Evolutionary conservation across 2,329 filamentous ascomycete genomes (phyloP), one percentile per base, ranked within the genome.

Genomic region (Monosporascus ibericus): DNA sequence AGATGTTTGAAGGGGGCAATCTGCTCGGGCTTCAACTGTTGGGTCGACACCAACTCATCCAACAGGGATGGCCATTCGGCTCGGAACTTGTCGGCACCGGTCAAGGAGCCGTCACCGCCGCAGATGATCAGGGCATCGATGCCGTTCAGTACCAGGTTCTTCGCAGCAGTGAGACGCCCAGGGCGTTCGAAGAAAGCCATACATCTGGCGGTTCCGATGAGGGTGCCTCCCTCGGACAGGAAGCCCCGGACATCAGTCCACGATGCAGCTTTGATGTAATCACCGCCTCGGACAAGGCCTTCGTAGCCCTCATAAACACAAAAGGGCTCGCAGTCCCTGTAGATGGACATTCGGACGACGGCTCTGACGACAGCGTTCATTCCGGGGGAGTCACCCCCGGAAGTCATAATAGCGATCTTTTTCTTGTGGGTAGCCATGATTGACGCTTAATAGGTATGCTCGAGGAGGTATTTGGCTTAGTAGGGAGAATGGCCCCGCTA

Each of bases 41-140:
- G 84, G 3, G 73, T 88, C 48, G 81, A 68, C 37, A 97, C 87
- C 56, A 99, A 81, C 75, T 99, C 94, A 49, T 89, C 77, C 54
- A 99, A 71, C 58, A 99, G 78, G 44, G 87, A 84, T 3, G 92
- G 90, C 94, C 94, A 99, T 69, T 99, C 94, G 48, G 82, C 77
- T 57, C 94, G 84, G 75, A 99, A 97, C 65, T 84, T 86, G 76
- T 99, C 94, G 51, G 94, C 94, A 67, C 94, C 94, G 11, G 94
- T 99, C 65, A 99, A 80, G 59, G 90, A 95, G 57, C 94, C 94
- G 69, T 99, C 94, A 75, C 94, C 94, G 69, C 94, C 94, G 70
- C 92, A 97, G 68, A 99, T 95, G 64, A 99, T 87, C 63, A 99
- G 79, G 50, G 94, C 94, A 68, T 99, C 91, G 60, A 99, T 97